Conservation (phyloP, 495 filamentous ascomycete genomes). For the Cairneyella variabilis region DNA sequence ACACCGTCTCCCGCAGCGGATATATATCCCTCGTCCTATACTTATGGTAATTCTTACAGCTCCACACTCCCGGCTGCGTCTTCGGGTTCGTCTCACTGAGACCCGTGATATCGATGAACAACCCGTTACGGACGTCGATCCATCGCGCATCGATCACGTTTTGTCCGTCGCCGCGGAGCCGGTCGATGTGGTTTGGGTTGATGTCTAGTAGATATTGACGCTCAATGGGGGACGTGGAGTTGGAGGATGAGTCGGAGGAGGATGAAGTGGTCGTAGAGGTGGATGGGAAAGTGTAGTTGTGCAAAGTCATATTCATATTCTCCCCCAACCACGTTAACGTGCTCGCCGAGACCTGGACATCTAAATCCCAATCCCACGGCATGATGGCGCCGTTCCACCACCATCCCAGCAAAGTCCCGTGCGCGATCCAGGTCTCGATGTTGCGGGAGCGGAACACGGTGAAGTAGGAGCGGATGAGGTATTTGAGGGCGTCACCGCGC, state of each 20-base stretch:
- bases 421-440: constrained; percentile 82
- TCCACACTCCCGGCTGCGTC: constrained; percentile 59
- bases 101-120: constrained; percentile 89
- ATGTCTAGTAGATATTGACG: constrained; percentile 72
- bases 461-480: constrained; percentile 73
- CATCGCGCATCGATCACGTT: constrained; percentile 87
- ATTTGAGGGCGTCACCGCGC: constrained; percentile 57
- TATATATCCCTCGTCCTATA: constrained; percentile 71
- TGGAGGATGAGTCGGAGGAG: too few relatives aligned
- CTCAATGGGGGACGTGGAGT: too few relatives aligned
- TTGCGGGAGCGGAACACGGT: constrained; percentile 57
- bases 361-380: constrained; percentile 88
- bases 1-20: constrained; percentile 71
- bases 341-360: constrained; percentile 66
- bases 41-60: constrained; percentile 77
- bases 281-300: constrained; percentile 42
- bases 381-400: constrained; percentile 87
- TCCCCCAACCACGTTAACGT: constrained; percentile 60
- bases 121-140: constrained; percentile 72
- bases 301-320: constrained; percentile 60
- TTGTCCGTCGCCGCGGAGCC: constrained; percentile 57
- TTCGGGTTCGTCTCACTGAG: constrained; percentile 63
- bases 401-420: constrained; percentile 85
- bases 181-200: constrained; percentile 62
- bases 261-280: too few relatives aligned